Evolutionary conservation across 1,284 basidiomycete genomes (phyloP).

Genomic region (Porogramme epimiltina): DNA sequence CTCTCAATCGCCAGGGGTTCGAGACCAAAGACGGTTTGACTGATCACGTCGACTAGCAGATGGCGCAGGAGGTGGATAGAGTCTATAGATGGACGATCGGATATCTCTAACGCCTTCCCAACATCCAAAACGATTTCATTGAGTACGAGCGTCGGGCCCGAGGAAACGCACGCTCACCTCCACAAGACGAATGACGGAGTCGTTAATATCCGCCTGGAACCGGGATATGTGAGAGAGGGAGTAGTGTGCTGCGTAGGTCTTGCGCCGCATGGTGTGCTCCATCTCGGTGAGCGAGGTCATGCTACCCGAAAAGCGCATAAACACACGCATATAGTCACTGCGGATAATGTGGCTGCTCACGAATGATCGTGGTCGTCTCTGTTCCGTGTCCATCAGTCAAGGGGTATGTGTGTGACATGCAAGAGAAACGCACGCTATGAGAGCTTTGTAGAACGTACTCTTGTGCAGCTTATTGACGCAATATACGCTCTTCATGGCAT

Average conservation of each 20-base stretch:
- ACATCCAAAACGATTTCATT: neutral
- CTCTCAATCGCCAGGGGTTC: constrained; percentile 12
- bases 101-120: neutral
- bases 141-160: neutral
- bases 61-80: constrained; percentile 20
- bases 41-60: constrained; percentile 18
- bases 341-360: constrained; percentile 4
- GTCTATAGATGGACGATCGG: constrained; percentile 8
- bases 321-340: too few species aligned
- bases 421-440: constrained; percentile 9
- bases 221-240: constrained; percentile 13
- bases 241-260: constrained; percentile 20
- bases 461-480: constrained; percentile 18
- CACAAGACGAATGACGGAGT: constrained; percentile 10
- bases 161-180: constrained; percentile 7
- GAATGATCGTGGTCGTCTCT: constrained; percentile 26
- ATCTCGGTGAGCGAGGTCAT: constrained; percentile 20
- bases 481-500: constrained; percentile 19
- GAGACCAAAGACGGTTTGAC: constrained; percentile 12
- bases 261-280: constrained; percentile 13
- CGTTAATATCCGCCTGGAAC: constrained; percentile 20
- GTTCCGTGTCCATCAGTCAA: neutral
- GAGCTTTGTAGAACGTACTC: constrained; percentile 29
- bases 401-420: too few species aligned
- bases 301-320: constrained; percentile 1